Percentiles rank a stretch among this genome's conserved stretches.
phyloP scores from a whole-genome alignment of 2,329 filamentous ascomycete genomes.

The Nothophoma quercina region DNA sequence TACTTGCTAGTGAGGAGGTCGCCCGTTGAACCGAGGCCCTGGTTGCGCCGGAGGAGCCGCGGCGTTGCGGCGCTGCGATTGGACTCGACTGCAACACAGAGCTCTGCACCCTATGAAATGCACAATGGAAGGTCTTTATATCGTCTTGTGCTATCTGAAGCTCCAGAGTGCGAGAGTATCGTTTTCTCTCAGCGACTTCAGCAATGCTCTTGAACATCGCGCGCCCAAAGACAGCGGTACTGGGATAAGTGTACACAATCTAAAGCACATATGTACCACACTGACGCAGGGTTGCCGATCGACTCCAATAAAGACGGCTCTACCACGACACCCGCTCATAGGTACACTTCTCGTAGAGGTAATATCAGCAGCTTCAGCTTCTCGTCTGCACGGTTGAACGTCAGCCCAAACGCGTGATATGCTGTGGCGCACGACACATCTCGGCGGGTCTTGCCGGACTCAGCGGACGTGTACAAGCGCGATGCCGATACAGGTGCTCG shows the following conservation, averaged over 20 bases:
- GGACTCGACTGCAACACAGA: constrained; percentile 19
- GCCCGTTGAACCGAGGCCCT: constrained; percentile 13
- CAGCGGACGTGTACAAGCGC: constrained; percentile 33
- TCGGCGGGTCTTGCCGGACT: constrained; percentile 27
- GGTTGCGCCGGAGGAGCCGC: constrained; percentile 30
- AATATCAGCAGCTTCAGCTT: neutral
- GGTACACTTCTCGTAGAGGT: neutral
- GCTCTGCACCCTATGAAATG: constrained; percentile 4
- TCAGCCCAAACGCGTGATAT: constrained; percentile 11
- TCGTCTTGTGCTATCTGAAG: no score
- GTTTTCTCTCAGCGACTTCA: no score
- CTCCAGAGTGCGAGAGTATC: no score
- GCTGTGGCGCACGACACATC: constrained; percentile 17
- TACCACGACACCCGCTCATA: no score
- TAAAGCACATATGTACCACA: no score
- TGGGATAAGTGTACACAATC: no score
- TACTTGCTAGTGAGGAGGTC: constrained; percentile 3
- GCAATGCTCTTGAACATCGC: no score
- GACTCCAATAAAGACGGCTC: no score
- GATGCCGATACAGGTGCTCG: constrained; percentile 31
- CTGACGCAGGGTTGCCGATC: no score
- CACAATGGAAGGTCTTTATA: neutral
- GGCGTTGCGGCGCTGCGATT: constrained; percentile 35
- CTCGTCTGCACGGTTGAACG: neutral
- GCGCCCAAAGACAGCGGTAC: no score